phyloP scores from a whole-genome alignment of 2,329 filamentous ascomycete species.

The Clonostachys byssicola region DNA sequence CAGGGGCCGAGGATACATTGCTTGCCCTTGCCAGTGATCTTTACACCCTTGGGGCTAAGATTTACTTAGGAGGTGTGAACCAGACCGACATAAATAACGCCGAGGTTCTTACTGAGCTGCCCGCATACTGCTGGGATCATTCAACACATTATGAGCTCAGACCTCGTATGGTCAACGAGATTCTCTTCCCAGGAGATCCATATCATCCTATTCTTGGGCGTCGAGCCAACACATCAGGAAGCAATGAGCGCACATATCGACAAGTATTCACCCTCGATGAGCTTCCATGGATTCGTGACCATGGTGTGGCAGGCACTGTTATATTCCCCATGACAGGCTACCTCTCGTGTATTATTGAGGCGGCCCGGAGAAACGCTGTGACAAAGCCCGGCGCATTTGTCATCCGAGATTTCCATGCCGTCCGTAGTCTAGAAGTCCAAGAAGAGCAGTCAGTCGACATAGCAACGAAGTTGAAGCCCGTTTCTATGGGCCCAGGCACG shows the following conservation, averaged over 20 bases:
- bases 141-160: conserved; percentile 26
- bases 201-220: conserved; percentile 21
- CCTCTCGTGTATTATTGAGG: conserved; percentile 7
- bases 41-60: conserved; percentile 29
- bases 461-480: conserved; percentile 13
- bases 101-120: conserved; percentile 29
- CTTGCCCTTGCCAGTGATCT: conserved; percentile 28
- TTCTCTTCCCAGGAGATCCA: conserved; percentile 19
- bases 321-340: conserved; percentile 16
- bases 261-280: conserved; percentile 25
- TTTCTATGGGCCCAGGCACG: conserved; percentile 4
- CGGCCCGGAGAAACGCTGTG: conserved; percentile 5
- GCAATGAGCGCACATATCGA: conserved; percentile 20
- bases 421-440: conserved; percentile 13
- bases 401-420: conserved; percentile 10
- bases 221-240: not conserved
- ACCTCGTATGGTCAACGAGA: conserved; percentile 7
- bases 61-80: conserved; percentile 39
- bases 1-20: conserved; percentile 1
- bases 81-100: not conserved
- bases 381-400: conserved; percentile 1
- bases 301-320: conserved; percentile 22
- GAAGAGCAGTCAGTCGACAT: conserved; percentile 18
- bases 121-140: conserved; percentile 27
- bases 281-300: conserved; percentile 40